Conservation (phyloP, 768 basidiomycete species). For the Hirschioporus abietinus region DNA sequence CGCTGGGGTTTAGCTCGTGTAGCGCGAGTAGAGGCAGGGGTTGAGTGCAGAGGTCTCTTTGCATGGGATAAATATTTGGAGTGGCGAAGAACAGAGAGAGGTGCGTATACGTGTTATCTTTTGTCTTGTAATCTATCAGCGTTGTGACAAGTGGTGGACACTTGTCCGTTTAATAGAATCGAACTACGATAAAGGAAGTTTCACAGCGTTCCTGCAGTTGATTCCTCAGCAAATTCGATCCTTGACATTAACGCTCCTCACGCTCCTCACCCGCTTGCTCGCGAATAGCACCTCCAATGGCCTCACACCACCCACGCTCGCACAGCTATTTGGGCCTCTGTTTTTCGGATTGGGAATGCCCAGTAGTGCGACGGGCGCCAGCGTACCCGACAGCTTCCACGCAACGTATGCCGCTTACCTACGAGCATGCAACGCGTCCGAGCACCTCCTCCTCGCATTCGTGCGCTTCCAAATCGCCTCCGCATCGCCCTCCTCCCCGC, state of each 20-base stretch:
- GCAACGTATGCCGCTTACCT: constrained; percentile 67
- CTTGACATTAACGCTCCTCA: constrained; percentile 64
- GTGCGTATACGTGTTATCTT: constrained; percentile 38
- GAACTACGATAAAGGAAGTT: constrained; percentile 68
- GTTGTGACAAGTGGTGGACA: constrained; percentile 13
- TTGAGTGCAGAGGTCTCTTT: constrained; percentile 77
- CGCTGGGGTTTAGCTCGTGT: constrained; percentile 89
- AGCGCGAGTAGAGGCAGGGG: constrained; percentile 60
- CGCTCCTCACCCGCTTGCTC: constrained; percentile 76
- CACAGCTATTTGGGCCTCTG: constrained; percentile 84
- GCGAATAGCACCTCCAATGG: constrained; percentile 83
- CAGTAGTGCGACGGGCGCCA: constrained; percentile 26
- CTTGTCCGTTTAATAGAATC: constrained; percentile 35
- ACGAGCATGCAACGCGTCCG: constrained; percentile 78
- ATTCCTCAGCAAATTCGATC: constrained; percentile 50
- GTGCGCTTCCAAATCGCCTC: constrained; percentile 73
- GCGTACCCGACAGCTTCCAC: constrained; percentile 36
- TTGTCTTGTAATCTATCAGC: constrained; percentile 10
- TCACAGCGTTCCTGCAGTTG: constrained; percentile 57
- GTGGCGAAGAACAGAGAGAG: constrained; percentile 79
- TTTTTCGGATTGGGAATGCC: constrained; percentile 74
- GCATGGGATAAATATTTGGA: constrained; percentile 80
- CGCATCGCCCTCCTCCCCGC: constrained; percentile 20
- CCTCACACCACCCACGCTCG: constrained; percentile 86
- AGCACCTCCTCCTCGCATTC: constrained; percentile 88